phyloP scores from a whole-genome alignment of 257 asterid genomes.

The Solanum virginianum region DNA sequence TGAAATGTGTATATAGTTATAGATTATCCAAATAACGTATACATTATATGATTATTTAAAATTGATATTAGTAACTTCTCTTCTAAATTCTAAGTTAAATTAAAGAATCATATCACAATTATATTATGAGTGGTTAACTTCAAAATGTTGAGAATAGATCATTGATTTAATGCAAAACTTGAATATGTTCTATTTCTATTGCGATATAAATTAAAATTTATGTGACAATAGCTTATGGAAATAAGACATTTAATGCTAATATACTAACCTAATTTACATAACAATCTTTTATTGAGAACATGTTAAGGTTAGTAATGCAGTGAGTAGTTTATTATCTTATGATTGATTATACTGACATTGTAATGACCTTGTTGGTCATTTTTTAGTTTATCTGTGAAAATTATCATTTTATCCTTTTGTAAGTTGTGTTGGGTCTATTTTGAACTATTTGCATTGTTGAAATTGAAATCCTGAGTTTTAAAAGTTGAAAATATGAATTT shows the following conservation, averaged over 20 bases:
- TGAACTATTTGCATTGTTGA: no score
- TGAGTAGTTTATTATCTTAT: neutral
- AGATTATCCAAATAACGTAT: neutral
- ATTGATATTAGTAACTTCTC: neutral
- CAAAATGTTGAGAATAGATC: neutral
- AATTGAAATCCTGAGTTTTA: no score
- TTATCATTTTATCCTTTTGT: no score
- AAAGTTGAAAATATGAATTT: no score
- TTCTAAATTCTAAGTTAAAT: neutral
- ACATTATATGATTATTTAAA: neutral
- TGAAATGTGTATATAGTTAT: neutral
- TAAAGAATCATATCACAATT: neutral
- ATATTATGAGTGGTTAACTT: neutral
- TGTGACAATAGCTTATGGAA: neutral
- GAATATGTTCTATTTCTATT: neutral
- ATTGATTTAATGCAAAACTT: neutral
- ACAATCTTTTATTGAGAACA: neutral
- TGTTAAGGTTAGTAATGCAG: neutral
- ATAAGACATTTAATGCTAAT: neutral
- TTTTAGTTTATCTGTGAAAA: neutral
- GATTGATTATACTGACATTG: neutral
- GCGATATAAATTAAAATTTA: neutral
- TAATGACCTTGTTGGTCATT: neutral
- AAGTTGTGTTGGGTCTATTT: no score
- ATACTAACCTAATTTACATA: neutral